These are phyloP conservation scores for Coleophoma eucalyptorum DNA, from an alignment of 2,329 filamentous ascomycete species.

Conservation along the genomic window DNA sequence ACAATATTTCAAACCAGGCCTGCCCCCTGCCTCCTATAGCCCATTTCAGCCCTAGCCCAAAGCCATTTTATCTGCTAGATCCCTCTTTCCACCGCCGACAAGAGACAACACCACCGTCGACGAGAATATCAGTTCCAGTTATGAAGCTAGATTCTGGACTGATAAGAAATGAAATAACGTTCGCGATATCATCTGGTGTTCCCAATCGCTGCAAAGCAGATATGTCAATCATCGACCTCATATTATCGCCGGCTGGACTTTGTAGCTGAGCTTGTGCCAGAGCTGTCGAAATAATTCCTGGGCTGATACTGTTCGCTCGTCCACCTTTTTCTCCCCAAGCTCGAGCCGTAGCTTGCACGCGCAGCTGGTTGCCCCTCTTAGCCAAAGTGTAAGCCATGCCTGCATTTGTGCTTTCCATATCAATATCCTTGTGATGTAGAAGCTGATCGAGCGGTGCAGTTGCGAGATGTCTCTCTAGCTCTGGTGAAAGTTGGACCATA, in stretches of 20 bases:
- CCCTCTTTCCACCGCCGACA: conserved; percentile 2
- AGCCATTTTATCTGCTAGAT: too few species aligned
- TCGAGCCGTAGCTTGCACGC: conserved; percentile 3
- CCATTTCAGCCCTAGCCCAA: too few species aligned
- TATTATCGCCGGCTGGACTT: background rate
- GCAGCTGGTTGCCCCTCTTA: conserved; percentile 3
- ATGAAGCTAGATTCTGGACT: conserved; percentile 2
- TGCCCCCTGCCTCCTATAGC: too few species aligned
- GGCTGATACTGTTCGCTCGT: conserved; percentile 4
- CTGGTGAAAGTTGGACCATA: background rate
- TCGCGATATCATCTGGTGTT: conserved; percentile 9
- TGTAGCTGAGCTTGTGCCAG: conserved; percentile 1
- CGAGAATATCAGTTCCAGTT: conserved; percentile 5
- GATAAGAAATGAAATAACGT: conserved; percentile 1
- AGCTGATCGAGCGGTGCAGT: background rate
- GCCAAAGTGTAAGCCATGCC: conserved; percentile 1
- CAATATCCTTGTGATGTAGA: background rate
- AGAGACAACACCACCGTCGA: conserved; percentile 3
- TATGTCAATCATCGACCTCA: conserved; percentile 1
- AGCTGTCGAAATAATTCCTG: conserved; percentile 2
- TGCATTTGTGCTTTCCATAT: background rate
- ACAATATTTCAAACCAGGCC: too few species aligned
- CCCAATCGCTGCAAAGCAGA: conserved; percentile 1
- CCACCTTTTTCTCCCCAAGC: conserved; percentile 2
- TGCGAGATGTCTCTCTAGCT: conserved; percentile 3